Evolutionary conservation across 139 green algal species (phyloP).

Genomic region (Coccomyxa sp.): DNA sequence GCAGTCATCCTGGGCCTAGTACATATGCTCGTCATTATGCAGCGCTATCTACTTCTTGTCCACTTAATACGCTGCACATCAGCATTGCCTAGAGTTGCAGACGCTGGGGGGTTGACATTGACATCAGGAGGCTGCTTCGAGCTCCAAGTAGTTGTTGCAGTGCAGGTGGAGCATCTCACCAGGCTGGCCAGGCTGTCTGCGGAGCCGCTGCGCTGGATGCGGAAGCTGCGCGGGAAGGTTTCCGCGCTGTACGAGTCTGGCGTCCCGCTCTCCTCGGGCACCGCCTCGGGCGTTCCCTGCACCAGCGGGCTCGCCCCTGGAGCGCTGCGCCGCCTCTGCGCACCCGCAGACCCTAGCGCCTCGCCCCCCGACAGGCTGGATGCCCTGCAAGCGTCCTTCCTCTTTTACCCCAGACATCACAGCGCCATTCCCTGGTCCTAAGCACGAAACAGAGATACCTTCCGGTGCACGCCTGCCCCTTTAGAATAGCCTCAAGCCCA

Average conservation of each 20-base stretch:
- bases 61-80: not conserved
- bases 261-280: too few relatives aligned
- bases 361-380: not conserved
- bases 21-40: not conserved
- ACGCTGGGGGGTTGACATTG: not conserved
- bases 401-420: too few relatives aligned
- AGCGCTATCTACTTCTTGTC: not conserved
- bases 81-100: not conserved
- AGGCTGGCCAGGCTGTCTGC: not conserved
- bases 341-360: not conserved
- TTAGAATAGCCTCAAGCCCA: too few relatives aligned
- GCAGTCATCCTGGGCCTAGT: not conserved
- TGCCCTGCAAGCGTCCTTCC: too few relatives aligned
- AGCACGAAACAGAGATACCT: too few relatives aligned
- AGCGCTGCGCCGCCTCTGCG: not conserved
- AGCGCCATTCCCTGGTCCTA: too few relatives aligned
- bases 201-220: conserved; percentile 3
- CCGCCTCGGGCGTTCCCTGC: too few relatives aligned
- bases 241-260: not conserved
- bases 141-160: not conserved
- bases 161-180: not conserved
- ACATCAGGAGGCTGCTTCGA: not conserved
- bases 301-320: not conserved
- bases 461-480: too few relatives aligned
- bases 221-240: not conserved